Base-by-base conservation (phyloP, 164 flowering plant genomes). In the Nymphaea colorata region DNA sequence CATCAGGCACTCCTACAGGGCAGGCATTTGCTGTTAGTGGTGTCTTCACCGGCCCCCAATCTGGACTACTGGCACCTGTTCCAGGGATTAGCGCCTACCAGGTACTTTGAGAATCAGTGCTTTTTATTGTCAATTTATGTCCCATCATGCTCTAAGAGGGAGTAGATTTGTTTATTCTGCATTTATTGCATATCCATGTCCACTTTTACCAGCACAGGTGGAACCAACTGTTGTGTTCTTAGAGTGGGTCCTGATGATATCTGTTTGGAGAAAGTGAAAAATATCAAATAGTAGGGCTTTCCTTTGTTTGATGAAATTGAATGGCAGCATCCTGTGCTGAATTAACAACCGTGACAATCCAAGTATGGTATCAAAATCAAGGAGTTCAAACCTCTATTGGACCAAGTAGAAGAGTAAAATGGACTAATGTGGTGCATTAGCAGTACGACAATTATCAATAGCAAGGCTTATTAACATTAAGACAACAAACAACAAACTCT, bases 51-150 rank as follows among this genome's bases (percentile, higher is more conserved):
- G 90, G 15, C 1, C 76, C 81, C 62, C 96, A 76, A 75, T 73
- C 77, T 73, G 89, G 89, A 51, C 98, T 89, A 68, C 75, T 88
- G 85, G 85, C 84, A 44, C 79, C 83, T 76, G 79, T 80, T 85
- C 91, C 88, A 14, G 99, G 96, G 43, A 80, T 79, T 41, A 84
- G 82, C 74, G 83, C 86, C 45, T 95, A 79, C 76, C 99, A 92
- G 98, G 99, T 94, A 61, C 11, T 61, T 36, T 7, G 11, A 41
- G 7, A 17, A 10, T 61, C n/a, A 8, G 10, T 11, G 11, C n/a
- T 10, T 6, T 61, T 61, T 51, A 6, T 47, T 47, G 12, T 12
- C 55, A 47, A 6, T 4, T 12, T 0, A 47, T 4, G 7, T 47
- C 55, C 55, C 55, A 47, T 2, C 11, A 6, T 51, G 57, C 57